Conservation (phyloP, 2,329 filamentous ascomycete species). For the Exophiala oligosperma region DNA sequence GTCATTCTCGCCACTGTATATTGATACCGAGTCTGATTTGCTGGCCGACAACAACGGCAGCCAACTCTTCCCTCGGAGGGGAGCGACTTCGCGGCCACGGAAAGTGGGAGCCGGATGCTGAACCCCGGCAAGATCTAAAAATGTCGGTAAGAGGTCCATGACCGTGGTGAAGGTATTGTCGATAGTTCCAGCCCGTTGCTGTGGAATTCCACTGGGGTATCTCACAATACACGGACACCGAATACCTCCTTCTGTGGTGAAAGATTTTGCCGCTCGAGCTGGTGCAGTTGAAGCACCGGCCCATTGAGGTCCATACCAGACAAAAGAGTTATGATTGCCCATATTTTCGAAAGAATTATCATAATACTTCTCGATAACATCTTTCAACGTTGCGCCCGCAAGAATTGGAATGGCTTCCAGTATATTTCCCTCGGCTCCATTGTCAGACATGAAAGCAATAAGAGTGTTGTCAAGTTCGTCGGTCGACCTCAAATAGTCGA, state of each 20-base stretch:
- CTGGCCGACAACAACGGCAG: conserved; percentile 31
- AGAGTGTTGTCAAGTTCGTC: conserved; percentile 38
- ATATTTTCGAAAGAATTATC: conserved; percentile 38
- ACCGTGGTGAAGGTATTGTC: conserved; percentile 39
- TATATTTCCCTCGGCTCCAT: conserved; percentile 37
- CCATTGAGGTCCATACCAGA: conserved; percentile 38
- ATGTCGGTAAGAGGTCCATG: conserved; percentile 38
- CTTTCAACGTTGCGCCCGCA: conserved; percentile 17
- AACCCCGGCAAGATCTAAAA: conserved; percentile 37
- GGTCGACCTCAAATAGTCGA: conserved; percentile 9
- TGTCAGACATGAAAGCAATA: conserved; percentile 39
- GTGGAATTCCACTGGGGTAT: background rate
- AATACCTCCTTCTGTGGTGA: conserved; percentile 29
- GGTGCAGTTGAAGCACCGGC: conserved; percentile 31
- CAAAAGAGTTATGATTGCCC: conserved; percentile 34
- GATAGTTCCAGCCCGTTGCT: conserved; percentile 19
- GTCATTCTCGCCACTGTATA: conserved; percentile 26
- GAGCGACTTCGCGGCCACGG: conserved; percentile 34
- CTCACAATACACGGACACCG: conserved; percentile 26
- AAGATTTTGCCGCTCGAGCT: conserved; percentile 26
- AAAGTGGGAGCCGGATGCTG: conserved; percentile 33
- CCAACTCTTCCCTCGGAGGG: conserved; percentile 34
- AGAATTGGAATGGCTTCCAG: conserved; percentile 34
- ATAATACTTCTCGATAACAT: conserved; percentile 25
- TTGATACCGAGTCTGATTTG: conserved; percentile 9